A percentile compares a stretch with the other conserved stretches of the same genome.
These are phyloP conservation scores for Fraxinus floribunda DNA, from an alignment of 305 asterid species.

Conservation along the genomic window DNA sequence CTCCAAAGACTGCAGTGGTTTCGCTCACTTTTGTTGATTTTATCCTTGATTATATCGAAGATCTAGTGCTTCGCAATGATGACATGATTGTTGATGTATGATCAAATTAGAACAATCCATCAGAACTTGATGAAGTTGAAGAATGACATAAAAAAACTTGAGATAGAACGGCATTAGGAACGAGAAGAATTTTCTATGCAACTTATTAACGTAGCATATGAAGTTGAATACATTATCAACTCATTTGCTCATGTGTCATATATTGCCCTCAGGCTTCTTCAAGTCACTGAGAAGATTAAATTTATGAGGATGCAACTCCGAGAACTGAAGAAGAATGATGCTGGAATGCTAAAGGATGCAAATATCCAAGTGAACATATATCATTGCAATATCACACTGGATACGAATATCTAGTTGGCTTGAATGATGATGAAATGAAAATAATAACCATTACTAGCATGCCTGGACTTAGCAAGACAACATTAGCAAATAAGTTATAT, in stretches of 20 bases:
- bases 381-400: background rate
- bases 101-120: background rate
- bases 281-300: slow-evolving; percentile 1
- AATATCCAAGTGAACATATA: background rate
- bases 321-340: background rate
- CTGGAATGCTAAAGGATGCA: background rate
- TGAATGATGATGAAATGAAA: background rate
- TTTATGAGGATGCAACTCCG: background rate
- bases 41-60: background rate
- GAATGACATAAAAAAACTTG: background rate
- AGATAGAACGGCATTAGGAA: background rate
- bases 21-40: background rate
- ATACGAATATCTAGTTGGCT: background rate
- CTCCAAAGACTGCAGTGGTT: background rate
- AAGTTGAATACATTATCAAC: slow-evolving; percentile 18
- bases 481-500: slow-evolving; percentile 19
- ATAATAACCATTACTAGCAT: background rate
- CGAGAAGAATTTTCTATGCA: background rate
- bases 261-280: slow-evolving; percentile 12
- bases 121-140: background rate
- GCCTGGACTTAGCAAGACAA: background rate
- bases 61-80: background rate
- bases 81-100: background rate
- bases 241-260: background rate
- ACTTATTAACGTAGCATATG: slow-evolving; percentile 3